Conservation (phyloP, 352 stramenopile genomes). For the Phytophthora multivora region DNA sequence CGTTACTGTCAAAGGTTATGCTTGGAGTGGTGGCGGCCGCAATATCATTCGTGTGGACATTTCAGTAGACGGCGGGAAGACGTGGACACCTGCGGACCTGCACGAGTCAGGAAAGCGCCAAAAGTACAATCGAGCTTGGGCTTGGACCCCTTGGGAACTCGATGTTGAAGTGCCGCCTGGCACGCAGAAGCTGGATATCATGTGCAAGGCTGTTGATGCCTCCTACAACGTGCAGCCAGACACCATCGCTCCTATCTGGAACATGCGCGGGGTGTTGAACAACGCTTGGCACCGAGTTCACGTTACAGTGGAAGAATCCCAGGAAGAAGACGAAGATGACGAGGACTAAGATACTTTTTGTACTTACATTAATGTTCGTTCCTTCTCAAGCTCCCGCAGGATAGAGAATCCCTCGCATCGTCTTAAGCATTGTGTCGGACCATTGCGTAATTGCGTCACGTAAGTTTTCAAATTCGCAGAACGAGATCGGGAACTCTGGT, state of each 20-base stretch:
- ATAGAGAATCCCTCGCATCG: conserved; percentile 23
- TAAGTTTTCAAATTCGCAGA: conserved; percentile 15
- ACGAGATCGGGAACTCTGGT: conserved; percentile 25
- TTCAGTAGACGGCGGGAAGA: conserved; percentile 93
- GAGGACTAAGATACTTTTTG: too few relatives aligned
- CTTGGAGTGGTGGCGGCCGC: conserved; percentile 94
- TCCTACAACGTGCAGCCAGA: conserved; percentile 98
- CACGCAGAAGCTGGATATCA: conserved; percentile 85
- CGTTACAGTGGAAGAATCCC: conserved; percentile 62
- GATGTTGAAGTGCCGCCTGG: conserved; percentile 89
- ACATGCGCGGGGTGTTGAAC: conserved; percentile 97
- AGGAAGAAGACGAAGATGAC: conserved; percentile 42
- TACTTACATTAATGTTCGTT: background rate
- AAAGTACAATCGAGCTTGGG: conserved; percentile 92
- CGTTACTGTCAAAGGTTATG: conserved; percentile 93
- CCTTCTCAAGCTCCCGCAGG: conserved; percentile 5
- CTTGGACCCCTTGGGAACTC: conserved; percentile 96
- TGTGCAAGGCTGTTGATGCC: conserved; percentile 94
- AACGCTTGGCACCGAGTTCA: conserved; percentile 95
- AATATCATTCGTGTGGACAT: conserved; percentile 97
- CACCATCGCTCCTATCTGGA: conserved; percentile 95
- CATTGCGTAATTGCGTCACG: conserved; percentile 18
- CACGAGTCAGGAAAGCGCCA: conserved; percentile 84
- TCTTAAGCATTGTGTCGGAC: conserved; percentile 31
- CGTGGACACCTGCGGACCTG: conserved; percentile 91